Percentiles rank a stretch among this genome's conserved stretches.
phyloP scores from a whole-genome alignment of 2,329 filamentous ascomycete species.

The Lasiodiplodia hormozganensis region DNA sequence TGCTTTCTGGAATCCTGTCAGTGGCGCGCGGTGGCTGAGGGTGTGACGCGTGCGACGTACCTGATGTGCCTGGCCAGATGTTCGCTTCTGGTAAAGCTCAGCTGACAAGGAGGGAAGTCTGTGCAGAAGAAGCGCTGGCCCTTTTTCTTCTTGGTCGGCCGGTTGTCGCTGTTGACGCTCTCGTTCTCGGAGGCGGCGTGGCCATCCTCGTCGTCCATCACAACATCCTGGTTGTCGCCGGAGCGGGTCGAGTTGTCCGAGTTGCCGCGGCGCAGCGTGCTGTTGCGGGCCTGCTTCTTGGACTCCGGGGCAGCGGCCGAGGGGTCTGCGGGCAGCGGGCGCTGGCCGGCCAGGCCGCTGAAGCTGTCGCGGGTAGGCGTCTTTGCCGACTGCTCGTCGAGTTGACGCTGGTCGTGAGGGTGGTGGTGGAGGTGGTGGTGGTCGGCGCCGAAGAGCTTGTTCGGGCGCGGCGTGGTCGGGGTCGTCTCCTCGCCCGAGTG shows the following conservation, averaged over 20 bases:
- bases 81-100: slow-evolving; percentile 96
- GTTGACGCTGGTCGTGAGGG: slow-evolving; percentile 40
- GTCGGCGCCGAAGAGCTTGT: slow-evolving; percentile 50
- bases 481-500: slow-evolving; percentile 60
- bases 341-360: slow-evolving; percentile 54
- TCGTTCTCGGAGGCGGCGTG: slow-evolving; percentile 57
- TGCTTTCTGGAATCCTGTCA: slow-evolving; percentile 72
- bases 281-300: slow-evolving; percentile 26
- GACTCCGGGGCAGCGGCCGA: slow-evolving; percentile 63
- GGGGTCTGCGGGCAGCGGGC: slow-evolving; percentile 52
- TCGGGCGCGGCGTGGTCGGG: slow-evolving; percentile 62
- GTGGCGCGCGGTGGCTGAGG: background rate
- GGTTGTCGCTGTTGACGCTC: slow-evolving; percentile 62
- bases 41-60: slow-evolving; percentile 55
- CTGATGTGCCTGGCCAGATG: slow-evolving; percentile 94
- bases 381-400: slow-evolving; percentile 54
- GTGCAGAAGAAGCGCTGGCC: slow-evolving; percentile 96
- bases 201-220: slow-evolving; percentile 78
- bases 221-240: slow-evolving; percentile 71
- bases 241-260: slow-evolving; percentile 56
- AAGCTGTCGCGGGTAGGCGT: slow-evolving; percentile 69
- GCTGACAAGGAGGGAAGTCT: slow-evolving; percentile 88
- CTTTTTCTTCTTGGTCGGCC: slow-evolving; percentile 92
- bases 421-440: slow-evolving; percentile 37
- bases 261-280: slow-evolving; percentile 23